Percentiles rank a stretch among this genome's conserved stretches.
These are phyloP conservation scores for Kazachstania kunashirensis DNA, from an alignment of 805 yeast species.

Conservation along the genomic window DNA sequence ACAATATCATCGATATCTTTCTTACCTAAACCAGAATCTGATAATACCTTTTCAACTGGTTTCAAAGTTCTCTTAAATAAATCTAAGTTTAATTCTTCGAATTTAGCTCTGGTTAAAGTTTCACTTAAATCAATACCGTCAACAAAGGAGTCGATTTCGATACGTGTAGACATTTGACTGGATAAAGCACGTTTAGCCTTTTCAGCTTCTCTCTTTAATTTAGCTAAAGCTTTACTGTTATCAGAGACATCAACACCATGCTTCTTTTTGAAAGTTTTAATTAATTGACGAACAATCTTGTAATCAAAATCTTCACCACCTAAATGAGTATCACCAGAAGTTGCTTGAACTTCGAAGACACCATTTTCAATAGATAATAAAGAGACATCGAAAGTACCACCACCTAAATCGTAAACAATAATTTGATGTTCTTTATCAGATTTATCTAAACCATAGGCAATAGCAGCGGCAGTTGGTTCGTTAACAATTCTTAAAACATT, in stretches of 20 bases:
- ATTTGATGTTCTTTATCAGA: slow-evolving; percentile 78
- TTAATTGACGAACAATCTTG: slow-evolving; percentile 79
- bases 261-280: slow-evolving; percentile 85
- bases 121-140: slow-evolving; percentile 96
- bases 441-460: slow-evolving; percentile 89
- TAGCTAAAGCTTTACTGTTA: slow-evolving; percentile 80
- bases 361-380: slow-evolving; percentile 81
- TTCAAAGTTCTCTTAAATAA: slow-evolving; percentile 88
- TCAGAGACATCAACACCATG: slow-evolving; percentile 72
- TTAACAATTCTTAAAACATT: slow-evolving; percentile 81
- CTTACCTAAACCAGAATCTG: slow-evolving; percentile 84
- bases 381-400: slow-evolving; percentile 95
- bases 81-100: slow-evolving; percentile 90
- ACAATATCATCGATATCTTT: slow-evolving; percentile 89
- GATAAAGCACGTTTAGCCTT: slow-evolving; percentile 96
- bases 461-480: slow-evolving; percentile 97
- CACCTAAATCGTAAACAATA: slow-evolving; percentile 90
- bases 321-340: slow-evolving; percentile 93
- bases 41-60: slow-evolving; percentile 92
- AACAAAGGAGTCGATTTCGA: slow-evolving; percentile 89
- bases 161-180: slow-evolving; percentile 88
- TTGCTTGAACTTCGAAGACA: slow-evolving; percentile 85
- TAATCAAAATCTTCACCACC: slow-evolving; percentile 97
- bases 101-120: slow-evolving; percentile 93
- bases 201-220: slow-evolving; percentile 95